Percentiles rank a stretch among this genome's conserved stretches.
Evolutionary conservation across 805 yeast species (phyloP).

Genomic region (Saccharomycopsis fodiens): DNA sequence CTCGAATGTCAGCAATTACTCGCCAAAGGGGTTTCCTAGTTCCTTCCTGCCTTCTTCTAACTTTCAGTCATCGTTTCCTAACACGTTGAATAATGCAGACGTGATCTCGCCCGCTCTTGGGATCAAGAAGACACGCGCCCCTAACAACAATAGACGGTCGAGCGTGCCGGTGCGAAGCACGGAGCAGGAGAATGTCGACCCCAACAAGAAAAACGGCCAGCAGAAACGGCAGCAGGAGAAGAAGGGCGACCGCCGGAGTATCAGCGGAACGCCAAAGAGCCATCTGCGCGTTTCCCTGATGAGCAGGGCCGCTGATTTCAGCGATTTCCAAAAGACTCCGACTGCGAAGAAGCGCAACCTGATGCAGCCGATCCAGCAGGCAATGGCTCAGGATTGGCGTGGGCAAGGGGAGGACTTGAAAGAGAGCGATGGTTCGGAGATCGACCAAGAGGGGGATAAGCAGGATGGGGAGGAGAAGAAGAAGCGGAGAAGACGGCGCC

Average conservation of each 20-base stretch:
- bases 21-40: no score
- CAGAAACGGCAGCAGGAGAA: constrained; percentile 1
- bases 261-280: constrained; percentile 7
- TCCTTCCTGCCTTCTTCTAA: no score
- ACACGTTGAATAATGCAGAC: not conserved
- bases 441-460: not conserved
- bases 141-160: constrained; percentile 14
- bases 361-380: not conserved
- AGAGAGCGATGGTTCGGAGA: constrained; percentile 1
- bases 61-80: not conserved
- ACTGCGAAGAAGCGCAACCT: constrained; percentile 2
- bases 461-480: not conserved
- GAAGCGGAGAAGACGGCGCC: constrained; percentile 3
- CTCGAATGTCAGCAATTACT: not conserved
- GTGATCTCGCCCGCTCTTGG: not conserved
- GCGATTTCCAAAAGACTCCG: constrained; percentile 17
- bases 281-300: constrained; percentile 13
- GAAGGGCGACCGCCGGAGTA: constrained; percentile 8
- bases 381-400: constrained; percentile 10
- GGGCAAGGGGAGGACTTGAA: not conserved
- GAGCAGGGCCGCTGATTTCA: constrained; percentile 14
- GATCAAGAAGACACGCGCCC: constrained; percentile 5
- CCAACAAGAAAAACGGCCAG: constrained; percentile 1
- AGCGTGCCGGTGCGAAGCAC: not conserved
- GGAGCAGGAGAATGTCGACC: constrained; percentile 16